phyloP scores from a whole-genome alignment of 1,284 basidiomycete genomes.

The Neonothopanus nambi region DNA sequence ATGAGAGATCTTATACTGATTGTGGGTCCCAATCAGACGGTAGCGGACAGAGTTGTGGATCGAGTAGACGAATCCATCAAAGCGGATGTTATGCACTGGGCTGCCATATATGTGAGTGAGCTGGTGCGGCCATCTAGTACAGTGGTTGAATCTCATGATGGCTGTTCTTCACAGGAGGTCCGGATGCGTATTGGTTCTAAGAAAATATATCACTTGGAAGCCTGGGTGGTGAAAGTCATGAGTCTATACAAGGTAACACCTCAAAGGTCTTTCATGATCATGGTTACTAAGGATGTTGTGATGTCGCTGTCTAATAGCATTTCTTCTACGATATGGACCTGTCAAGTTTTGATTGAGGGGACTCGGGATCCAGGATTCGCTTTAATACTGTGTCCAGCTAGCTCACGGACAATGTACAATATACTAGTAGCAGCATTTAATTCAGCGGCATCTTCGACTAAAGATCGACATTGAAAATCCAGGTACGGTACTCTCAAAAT shows the following conservation, averaged over 20 bases:
- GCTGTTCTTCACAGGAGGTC: constrained; percentile 61
- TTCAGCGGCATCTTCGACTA: too few species aligned
- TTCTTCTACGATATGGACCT: constrained; percentile 64
- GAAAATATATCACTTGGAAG: constrained; percentile 95
- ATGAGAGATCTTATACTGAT: not conserved
- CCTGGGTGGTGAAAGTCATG: constrained; percentile 89
- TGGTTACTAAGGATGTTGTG: not conserved
- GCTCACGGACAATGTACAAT: too few species aligned
- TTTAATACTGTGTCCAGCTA: not conserved
- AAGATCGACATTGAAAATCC: too few species aligned
- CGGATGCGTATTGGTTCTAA: constrained; percentile 90
- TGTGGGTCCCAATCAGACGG: constrained; percentile 56
- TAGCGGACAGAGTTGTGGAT: constrained; percentile 84
- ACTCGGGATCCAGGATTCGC: not conserved
- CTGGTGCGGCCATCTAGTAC: not conserved
- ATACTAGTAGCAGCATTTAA: too few species aligned
- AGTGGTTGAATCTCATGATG: not conserved
- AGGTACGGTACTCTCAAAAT: too few species aligned
- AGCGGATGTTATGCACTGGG: constrained; percentile 93
- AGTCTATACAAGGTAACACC: constrained; percentile 59
- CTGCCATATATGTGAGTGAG: constrained; percentile 85
- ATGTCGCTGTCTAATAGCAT: constrained; percentile 28
- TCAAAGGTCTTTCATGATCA: constrained; percentile 9
- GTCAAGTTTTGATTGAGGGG: constrained; percentile 50
- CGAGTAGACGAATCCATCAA: constrained; percentile 88